Evolutionary conservation across 352 stramenopile species (phyloP), one percentile per base, ranked within the genome.

Genomic region (Phytophthora hybrid): DNA sequence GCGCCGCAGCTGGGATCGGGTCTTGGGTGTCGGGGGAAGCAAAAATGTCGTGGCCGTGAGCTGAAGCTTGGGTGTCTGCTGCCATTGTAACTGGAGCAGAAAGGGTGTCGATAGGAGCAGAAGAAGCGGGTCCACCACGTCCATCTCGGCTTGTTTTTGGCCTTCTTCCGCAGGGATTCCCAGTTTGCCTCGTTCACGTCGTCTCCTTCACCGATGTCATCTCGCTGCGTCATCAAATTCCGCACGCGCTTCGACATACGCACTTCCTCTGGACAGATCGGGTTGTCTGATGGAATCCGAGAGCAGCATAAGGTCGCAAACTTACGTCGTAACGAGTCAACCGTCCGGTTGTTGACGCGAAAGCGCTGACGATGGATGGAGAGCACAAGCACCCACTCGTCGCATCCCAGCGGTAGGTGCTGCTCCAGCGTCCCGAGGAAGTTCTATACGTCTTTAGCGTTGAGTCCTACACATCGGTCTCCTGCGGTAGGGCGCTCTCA

Each of bases 341-440:
- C 59, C 4, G 8, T 65, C 16, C 59, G 59, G 46, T 55, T 64
- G 44, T 56, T 46, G 23, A 13, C 26, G 8, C 44, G 16, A 46
- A 65, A 65, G 29, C 23, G 23, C 26, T 49, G 59, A 18, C 49
- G 57, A n/a, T 65, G 46, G 18, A 65, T 51, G 16, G 59, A 32
- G 31, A 65, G 29, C 11, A 44, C 58, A 5, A 54, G 14, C 16
- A 31, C 41, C 58, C 58, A 57, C 59, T 65, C 59, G 46, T 65
- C 59, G 13, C 44, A 8, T 9, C 29, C 44, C 8, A 57, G 41
- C 3, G 46, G 46, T 9, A 57, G n/a, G 9, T 57, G 46, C 3
- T 34, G 46, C 31, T 57, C 46, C 18, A 57, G 3, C 31, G 31
- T 32, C 47, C 49, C 46, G 18, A 65, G 29, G 3, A 65, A 47